Evolutionary conservation across 2,329 filamentous ascomycete genomes (phyloP).

Genomic region (Colletotrichum scovillei): DNA sequence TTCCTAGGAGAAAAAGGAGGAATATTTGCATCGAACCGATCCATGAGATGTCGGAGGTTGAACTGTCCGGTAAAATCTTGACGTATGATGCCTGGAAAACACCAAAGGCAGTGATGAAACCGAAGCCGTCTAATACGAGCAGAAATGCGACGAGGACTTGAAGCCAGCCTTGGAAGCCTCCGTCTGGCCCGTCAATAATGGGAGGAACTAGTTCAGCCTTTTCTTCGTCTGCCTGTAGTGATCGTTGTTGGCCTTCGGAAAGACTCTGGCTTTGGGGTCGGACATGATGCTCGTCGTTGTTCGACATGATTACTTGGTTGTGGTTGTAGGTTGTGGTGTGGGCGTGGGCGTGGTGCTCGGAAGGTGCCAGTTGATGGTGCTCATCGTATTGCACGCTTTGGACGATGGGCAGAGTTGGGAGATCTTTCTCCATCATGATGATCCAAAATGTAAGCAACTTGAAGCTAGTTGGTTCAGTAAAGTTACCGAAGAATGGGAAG

Average conservation of each 20-base stretch:
- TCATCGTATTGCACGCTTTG: neutral
- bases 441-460: neutral
- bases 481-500: neutral
- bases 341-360: neutral
- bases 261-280: neutral
- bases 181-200: constrained; percentile 11
- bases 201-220: neutral
- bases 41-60: constrained; percentile 55
- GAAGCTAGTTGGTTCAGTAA: too few species aligned
- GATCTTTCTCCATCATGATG: constrained; percentile 7
- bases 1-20: constrained; percentile 54
- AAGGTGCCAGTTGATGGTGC: neutral
- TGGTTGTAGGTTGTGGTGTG: neutral
- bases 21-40: constrained; percentile 59
- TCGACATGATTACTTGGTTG: constrained; percentile 6
- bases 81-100: constrained; percentile 58
- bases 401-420: neutral
- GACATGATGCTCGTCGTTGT: neutral
- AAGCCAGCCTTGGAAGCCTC: constrained; percentile 44
- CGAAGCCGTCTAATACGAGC: constrained; percentile 55
- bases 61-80: constrained; percentile 40
- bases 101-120: constrained; percentile 59
- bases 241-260: neutral
- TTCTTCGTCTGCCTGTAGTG: constrained; percentile 1
- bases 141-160: constrained; percentile 54